Evolutionary conservation across 305 asterid genomes (phyloP), one percentile per base, ranked within the genome.

Genomic region (Fraxinus greggii): DNA sequence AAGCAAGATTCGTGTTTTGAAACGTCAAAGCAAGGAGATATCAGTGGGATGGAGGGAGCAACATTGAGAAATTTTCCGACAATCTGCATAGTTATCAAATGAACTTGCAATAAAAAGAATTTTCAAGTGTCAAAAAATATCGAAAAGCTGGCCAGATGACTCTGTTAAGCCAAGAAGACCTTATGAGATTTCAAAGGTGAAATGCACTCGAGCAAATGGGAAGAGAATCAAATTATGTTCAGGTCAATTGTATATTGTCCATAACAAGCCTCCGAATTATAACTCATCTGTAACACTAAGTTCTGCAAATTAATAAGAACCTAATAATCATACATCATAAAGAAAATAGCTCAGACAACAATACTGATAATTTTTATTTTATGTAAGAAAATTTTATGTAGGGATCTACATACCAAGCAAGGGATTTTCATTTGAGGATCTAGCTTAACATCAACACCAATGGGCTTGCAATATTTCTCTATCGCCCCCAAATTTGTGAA

Each of bases 341-440:
- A 38, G 73, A 38, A 85, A 81, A 36, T 23, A 80, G 36, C 35
- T 32, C 75, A 80, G 56, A 81, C 33, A 72, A 77, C 0, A 63
- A 78, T 32, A 24, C 40, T 36, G 59, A 81, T 77, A 78, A 51
- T 51, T 51, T 75, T 35, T 59, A 63, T n/a, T 80, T 75, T 33
- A 72, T 31, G 59, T 28, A 8, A 38, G 33, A 79, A 72, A 82
- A 45, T 74, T 23, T 59, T 77, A 79, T 63, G 69, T 75, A 72
- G 75, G 73, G 78, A 63, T 72, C 42, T 38, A 80, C 97, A 19
- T 90, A 95, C 99, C 91, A 98, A 84, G 90, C 99, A 96, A 76
- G 98, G 99, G 82, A 94, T 87, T 88, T 92, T 90, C 99, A 96
- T 96, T 61, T 89, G 86, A 24, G 97, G 98, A 86, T 96, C 97